A percentile compares a stretch with the other conserved stretches of the same genome.
Evolutionary conservation across 2,329 filamentous ascomycete species (phyloP).

Genomic region (Coniella lustricola): DNA sequence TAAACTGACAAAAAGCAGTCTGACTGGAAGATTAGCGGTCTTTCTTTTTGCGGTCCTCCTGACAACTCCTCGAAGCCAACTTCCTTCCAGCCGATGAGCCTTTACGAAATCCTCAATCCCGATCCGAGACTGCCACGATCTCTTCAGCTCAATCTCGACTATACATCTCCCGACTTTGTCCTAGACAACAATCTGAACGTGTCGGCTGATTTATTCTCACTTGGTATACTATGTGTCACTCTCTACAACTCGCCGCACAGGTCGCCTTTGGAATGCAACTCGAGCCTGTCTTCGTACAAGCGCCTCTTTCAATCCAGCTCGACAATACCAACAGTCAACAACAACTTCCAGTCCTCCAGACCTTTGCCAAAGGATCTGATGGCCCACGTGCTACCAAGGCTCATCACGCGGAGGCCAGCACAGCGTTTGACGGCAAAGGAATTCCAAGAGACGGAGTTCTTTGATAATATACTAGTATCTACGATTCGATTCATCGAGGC

Average conservation of each 20-base stretch:
- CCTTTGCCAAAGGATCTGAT: slow-evolving; percentile 74
- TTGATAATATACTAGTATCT: slow-evolving; percentile 93
- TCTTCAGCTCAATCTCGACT: slow-evolving; percentile 89
- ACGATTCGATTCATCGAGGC: slow-evolving; percentile 92
- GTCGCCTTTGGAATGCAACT: slow-evolving; percentile 77
- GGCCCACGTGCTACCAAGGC: slow-evolving; percentile 67
- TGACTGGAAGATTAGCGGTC: slow-evolving; percentile 97
- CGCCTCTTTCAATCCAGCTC: slow-evolving; percentile 73
- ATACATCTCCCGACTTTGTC: slow-evolving; percentile 88
- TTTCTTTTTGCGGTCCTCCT: slow-evolving; percentile 79
- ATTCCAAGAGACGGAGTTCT: slow-evolving; percentile 92
- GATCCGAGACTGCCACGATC: slow-evolving; percentile 74
- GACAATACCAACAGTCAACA: slow-evolving; percentile 67
- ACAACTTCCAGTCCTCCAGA: slow-evolving; percentile 77
- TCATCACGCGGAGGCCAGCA: slow-evolving; percentile 82
- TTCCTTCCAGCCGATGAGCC: slow-evolving; percentile 69
- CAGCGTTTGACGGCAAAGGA: slow-evolving; percentile 82
- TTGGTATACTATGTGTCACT: slow-evolving; percentile 81
- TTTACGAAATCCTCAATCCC: slow-evolving; percentile 77
- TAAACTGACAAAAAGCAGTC: slow-evolving; percentile 46
- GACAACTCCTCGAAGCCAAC: slow-evolving; percentile 68
- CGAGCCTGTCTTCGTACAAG: slow-evolving; percentile 78
- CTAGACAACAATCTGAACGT: slow-evolving; percentile 81
- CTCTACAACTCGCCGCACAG: slow-evolving; percentile 91
- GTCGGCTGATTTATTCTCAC: slow-evolving; percentile 85